Percentiles rank a stretch among this genome's conserved stretches.
Conservation (phyloP, 2,329 filamentous ascomycete genomes). For the Ceratocystis colombiana region DNA sequence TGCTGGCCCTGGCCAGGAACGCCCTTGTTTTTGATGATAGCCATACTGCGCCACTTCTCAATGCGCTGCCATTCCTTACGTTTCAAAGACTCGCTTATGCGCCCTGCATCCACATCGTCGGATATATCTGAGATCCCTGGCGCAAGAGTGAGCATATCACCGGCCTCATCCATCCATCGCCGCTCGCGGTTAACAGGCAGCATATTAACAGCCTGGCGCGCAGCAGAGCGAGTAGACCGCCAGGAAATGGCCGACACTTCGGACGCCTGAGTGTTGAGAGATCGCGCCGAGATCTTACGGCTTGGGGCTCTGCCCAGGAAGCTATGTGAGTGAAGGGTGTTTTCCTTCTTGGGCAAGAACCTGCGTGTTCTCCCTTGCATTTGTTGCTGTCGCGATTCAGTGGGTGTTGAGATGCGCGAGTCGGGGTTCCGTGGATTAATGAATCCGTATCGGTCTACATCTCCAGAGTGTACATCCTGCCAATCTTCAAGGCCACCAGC, state of each 20-base stretch:
- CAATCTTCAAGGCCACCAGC: slow-evolving; percentile 56
- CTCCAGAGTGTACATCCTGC: slow-evolving; percentile 51
- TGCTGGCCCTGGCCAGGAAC: slow-evolving; percentile 48
- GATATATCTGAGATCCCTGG: slow-evolving; percentile 47
- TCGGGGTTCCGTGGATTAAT: slow-evolving; percentile 38
- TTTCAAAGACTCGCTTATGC: slow-evolving; percentile 46
- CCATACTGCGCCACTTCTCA: slow-evolving; percentile 60
- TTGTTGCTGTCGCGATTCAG: slow-evolving; percentile 29
- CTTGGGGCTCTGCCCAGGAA: slow-evolving; percentile 39
- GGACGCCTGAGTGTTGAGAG: slow-evolving; percentile 48
- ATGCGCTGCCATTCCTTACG: slow-evolving; percentile 53
- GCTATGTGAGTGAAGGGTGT: slow-evolving; percentile 23
- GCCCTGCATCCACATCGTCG: slow-evolving; percentile 46
- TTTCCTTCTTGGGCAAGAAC: slow-evolving; percentile 34
- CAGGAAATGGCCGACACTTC: slow-evolving; percentile 43
- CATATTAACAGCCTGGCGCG: slow-evolving; percentile 49
- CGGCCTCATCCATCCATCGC: slow-evolving; percentile 53
- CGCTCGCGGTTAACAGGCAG: slow-evolving; percentile 52
- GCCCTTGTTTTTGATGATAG: slow-evolving; percentile 44
- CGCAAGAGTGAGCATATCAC: slow-evolving; percentile 54
- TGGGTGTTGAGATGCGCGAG: slow-evolving; percentile 37
- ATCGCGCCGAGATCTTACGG: slow-evolving; percentile 48
- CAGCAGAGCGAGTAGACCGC: slow-evolving; percentile 45
- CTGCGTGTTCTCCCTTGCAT: slow-evolving; percentile 33
- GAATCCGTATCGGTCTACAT: slow-evolving; percentile 60